phyloP scores from a whole-genome alignment of 2,329 filamentous ascomycete genomes.

The Fusarium sp. region DNA sequence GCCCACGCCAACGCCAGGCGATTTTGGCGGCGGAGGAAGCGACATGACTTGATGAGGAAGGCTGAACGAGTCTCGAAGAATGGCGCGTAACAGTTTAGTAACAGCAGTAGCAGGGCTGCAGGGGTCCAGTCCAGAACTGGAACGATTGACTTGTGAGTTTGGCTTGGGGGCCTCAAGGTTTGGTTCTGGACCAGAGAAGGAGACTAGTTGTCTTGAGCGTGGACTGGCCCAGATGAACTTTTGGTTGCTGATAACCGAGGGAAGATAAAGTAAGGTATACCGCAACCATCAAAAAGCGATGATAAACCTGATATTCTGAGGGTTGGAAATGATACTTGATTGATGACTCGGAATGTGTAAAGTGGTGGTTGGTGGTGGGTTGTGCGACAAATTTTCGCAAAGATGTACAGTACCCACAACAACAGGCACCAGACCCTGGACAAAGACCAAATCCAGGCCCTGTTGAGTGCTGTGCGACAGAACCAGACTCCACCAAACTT shows the following conservation, averaged over 20 bases:
- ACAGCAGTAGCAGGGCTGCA: conserved; percentile 7
- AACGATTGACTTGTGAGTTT: conserved; percentile 27
- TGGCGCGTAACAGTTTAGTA: not conserved
- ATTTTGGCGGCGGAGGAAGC: conserved; percentile 15
- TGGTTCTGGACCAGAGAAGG: conserved; percentile 11
- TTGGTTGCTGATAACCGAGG: too few relatives aligned
- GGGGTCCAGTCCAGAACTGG: conserved; percentile 29
- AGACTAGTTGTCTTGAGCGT: too few relatives aligned
- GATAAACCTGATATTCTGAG: conserved; percentile 11
- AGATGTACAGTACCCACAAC: not conserved
- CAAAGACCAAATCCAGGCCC: not conserved
- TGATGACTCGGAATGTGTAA: not conserved
- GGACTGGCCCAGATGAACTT: too few relatives aligned
- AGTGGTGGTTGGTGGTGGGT: conserved; percentile 4
- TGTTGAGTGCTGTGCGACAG: conserved; percentile 8
- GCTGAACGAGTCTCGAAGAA: not conserved
- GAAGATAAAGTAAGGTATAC: conserved; percentile 6
- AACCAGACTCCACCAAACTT: conserved; percentile 1
- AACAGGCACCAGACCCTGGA: not conserved
- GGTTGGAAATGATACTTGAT: not conserved
- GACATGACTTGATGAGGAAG: conserved; percentile 26
- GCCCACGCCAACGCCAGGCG: conserved; percentile 19
- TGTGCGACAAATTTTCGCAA: conserved; percentile 32
- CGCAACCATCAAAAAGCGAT: not conserved
- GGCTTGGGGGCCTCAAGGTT: conserved; percentile 31